phyloP scores from a whole-genome alignment of 192 early-diverging fungal genomes.

The Coemansia javaensis region DNA sequence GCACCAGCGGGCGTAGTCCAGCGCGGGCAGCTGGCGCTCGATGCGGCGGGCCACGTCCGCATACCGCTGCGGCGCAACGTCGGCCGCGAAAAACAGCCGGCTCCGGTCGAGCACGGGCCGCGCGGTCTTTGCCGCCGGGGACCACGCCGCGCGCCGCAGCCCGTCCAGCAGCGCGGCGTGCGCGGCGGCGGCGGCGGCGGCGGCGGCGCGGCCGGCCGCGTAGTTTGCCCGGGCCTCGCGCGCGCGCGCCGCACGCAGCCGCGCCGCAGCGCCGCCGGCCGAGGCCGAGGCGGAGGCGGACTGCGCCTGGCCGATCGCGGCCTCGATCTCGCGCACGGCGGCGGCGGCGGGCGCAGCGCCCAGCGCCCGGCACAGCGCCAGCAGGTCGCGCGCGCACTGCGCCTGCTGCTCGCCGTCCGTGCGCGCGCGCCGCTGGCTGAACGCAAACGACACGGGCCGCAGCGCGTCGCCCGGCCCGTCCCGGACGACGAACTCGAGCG shows the following conservation, averaged over 20 bases:
- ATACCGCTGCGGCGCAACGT: constrained; percentile 17
- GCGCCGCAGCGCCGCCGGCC: background rate
- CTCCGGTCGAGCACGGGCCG: constrained; percentile 9
- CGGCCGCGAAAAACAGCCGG: constrained; percentile 30
- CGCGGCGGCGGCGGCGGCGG: constrained; percentile 7
- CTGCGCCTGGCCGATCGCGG: background rate
- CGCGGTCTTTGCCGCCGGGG: constrained; percentile 10
- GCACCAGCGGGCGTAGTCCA: constrained; percentile 31
- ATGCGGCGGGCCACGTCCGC: constrained; percentile 4
- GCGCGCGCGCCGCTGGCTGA: constrained; percentile 1
- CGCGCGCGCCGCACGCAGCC: constrained; percentile 25
- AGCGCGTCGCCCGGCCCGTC: background rate
- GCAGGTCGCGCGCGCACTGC: constrained; percentile 30
- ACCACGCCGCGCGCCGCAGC: constrained; percentile 13
- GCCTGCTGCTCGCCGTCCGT: constrained; percentile 8
- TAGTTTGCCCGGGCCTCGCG: constrained; percentile 35
- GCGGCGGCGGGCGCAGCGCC: background rate
- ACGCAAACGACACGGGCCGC: constrained; percentile 16
- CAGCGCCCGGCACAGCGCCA: constrained; percentile 22
- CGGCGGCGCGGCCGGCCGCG: background rate
- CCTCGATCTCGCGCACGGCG: constrained; percentile 10
- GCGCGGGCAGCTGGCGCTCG: constrained; percentile 20
- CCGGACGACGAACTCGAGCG: constrained; percentile 13
- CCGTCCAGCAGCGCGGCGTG: constrained; percentile 9
- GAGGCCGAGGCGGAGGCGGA: background rate